Evolutionary conservation across 257 asterid species (phyloP), one percentile per base, ranked within the genome.

Genomic region (Asclepias syriaca): DNA sequence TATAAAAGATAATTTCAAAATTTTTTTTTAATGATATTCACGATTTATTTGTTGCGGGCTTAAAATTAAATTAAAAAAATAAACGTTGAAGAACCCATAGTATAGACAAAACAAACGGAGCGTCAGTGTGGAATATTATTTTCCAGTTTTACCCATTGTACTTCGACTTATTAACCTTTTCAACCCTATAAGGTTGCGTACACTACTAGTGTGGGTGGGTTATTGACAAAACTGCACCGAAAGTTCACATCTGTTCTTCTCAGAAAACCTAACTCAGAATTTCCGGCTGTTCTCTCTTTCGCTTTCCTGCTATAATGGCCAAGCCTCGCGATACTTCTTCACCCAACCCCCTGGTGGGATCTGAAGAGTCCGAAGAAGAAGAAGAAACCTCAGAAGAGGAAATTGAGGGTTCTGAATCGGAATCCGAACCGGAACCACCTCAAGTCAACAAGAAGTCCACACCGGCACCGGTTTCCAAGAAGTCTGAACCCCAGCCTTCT

Each of bases 401-500:
- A 19, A 15, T 8, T 21, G 77, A 73, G 12, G 63, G 49, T 18
- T 71, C 75, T 0, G 85, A 61, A 3, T 74, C 80, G 2, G 87
- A 77, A 15, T 73, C 82, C 5, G 89, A 83, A n/a, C 63, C 83
- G 0, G 87, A 43, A 43, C 48, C 48, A 43, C 14, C 81, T 69
- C 59, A 43, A 51, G 15, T 5, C 43, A 7, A 71, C 32, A 71
- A 65, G 51, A 78, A 72, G 43, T 75, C 78, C 14, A 10, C 70
- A 39, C 68, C 80, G 18, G 61, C 82, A 10, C 72, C 78, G 4
- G 74, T 51, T 12, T 1, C 70, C 2, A 74, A 70, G 46, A 83
- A 77, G 11, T 14, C 75, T 50, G 59, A 63, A n/a, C 63, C 80
- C 21, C 57, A 14, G 54, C 6, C 79, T 32, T 14, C 72, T 5